Evolutionary conservation across 345 rosid genomes (phyloP), one percentile per base, ranked within the genome.

Genomic region (Gossypium raimondii): DNA sequence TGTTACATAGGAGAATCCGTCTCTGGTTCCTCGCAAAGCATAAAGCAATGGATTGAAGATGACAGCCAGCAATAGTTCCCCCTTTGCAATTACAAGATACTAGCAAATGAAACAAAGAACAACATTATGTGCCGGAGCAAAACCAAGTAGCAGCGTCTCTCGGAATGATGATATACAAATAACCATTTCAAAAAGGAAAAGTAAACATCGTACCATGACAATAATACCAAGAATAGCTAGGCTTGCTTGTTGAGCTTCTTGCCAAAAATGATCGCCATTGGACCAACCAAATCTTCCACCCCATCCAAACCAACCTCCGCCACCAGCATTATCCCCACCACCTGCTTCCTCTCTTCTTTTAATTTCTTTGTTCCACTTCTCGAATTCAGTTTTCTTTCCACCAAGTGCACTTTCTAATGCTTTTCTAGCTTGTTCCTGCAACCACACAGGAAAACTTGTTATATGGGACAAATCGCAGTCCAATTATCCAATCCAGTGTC

Each of bases 321-420:
- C 62, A 4, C 38, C 64, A 25, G 38, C 64, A 59, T 11, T 27
- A 59, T 24, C 64, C 1, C 64, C 64, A 12, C 92, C 88, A 59
- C 91, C 86, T 0, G 87, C 90, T 82, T 89, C 97, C 85, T 89
- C 97, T 79, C 94, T 86, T 82, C 84, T 92, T 86, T 89, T 86
- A 65, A 92, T 92, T 87, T 94, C 97, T 82, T 85, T 79, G 82
- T 87, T 81, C 93, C 98, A 94, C 83, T 85, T 88, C 76, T 90
- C 92, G 59, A 87, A 90, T 77, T 94, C 98, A 72, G 70, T 81
- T 75, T 89, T 92, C 91, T 92, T 92, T 64, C 92, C 98, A 17
- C 93, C 98, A 53, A 94, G 90, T 10, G 98, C 98, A 56, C 83
- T 86, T 77, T 94, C 98, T 80, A 94, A 81, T 44, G 98, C 89